phyloP scores from a whole-genome alignment of 1,284 basidiomycete species.

The Anthracocystis panici-leucophaei region DNA sequence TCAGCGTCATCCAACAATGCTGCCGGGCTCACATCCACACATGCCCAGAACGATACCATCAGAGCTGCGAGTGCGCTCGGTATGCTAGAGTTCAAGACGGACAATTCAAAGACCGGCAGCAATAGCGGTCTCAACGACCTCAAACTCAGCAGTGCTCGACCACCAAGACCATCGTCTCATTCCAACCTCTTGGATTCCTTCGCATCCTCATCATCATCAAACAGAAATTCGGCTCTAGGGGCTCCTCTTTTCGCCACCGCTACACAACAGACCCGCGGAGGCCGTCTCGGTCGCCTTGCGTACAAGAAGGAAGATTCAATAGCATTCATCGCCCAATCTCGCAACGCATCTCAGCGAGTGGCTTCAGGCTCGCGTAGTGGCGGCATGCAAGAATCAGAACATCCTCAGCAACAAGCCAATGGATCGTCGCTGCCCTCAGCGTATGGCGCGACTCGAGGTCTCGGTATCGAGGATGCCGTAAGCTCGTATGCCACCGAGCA shows the following conservation, averaged over 20 bases:
- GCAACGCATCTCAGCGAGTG: conserved; percentile 27
- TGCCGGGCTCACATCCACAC: background rate
- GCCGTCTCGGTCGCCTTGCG: conserved; percentile 42
- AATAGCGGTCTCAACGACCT: background rate
- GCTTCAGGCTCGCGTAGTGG: conserved; percentile 4
- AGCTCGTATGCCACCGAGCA: too few species aligned
- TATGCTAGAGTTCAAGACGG: conserved; percentile 24
- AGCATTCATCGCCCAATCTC: conserved; percentile 37
- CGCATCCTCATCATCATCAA: background rate
- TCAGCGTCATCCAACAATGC: background rate
- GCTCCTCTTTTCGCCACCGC: conserved; percentile 4
- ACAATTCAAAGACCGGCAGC: background rate
- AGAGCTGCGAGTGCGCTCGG: conserved; percentile 27
- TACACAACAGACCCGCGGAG: conserved; percentile 24
- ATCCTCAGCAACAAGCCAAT: conserved; percentile 2
- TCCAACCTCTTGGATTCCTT: conserved; percentile 24
- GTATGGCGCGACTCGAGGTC: conserved; percentile 14
- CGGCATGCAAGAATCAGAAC: conserved; percentile 7
- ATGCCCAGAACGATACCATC: background rate
- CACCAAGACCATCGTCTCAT: conserved; percentile 31
- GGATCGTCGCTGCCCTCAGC: conserved; percentile 1
- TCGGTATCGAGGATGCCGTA: conserved; percentile 19
- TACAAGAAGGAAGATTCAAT: conserved; percentile 54
- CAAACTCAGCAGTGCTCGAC: background rate
- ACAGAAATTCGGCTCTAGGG: background rate